Evolutionary conservation across 1,139 yeast genomes (phyloP), one percentile per base, ranked within the genome.

Genomic region (Pichia cactophila): DNA sequence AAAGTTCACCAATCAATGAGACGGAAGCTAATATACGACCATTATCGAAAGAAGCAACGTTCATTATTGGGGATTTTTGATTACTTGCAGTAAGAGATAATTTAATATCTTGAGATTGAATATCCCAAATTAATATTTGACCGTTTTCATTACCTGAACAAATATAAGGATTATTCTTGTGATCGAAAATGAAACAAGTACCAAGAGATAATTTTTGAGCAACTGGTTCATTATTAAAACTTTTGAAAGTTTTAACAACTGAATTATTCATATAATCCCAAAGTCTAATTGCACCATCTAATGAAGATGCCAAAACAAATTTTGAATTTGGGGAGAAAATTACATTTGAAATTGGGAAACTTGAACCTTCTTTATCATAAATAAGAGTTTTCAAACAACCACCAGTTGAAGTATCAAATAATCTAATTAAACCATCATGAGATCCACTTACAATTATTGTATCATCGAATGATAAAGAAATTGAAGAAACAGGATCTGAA

Each of bases 351-450:
- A 89, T 84, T 0, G 96, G 96, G 54, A 81, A 82, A 0, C 90
- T 86, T 42, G 83, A 76, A 52, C 84, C 81, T 59, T 72, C 73
- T 42, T 73, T 73, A 54, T 76, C 80, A 58, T 83, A 84, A 26
- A 92, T 88, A 55, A 92, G 69, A 0, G 98, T 92, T 61, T 88
- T 86, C 56, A 92, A 71, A 68, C 98, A 92, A 58, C 89, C 96
- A 2, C 97, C 97, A 0, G 95, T 76, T 47, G 80, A 83, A 37
- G 90, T 77, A 65, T 90, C 97, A 72, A 95, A 92, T 36, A 92
- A 69, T 49, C 98, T 72, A 35, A 65, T 62, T 41, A 62, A 50
- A 4, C 98, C 98, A 65, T 92, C 98, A 62, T 84, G 86, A 4
- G 96, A 85, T 0, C 95, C 95, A 55, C 96, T 85, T 4, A 83